Evolutionary conservation across 2,329 filamentous ascomycete species (phyloP), one percentile per base, ranked within the genome.

Genomic region (Fusarium duplospermum): DNA sequence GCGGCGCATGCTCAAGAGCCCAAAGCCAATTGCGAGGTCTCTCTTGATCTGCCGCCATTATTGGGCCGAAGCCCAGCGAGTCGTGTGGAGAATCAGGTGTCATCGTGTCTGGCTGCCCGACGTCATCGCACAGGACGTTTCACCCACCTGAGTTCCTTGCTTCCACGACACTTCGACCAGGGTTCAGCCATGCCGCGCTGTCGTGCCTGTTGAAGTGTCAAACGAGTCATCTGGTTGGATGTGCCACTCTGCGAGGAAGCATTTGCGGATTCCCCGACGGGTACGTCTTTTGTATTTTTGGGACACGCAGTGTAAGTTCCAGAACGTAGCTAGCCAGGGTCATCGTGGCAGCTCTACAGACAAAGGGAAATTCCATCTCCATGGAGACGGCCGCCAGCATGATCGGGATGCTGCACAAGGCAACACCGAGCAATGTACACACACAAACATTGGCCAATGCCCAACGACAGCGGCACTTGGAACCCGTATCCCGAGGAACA

Each of bases 51-150:
- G 18, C 4, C 38, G 7, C 11, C 2, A 24, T 75, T 58, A 76
- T 75, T 77, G 73, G 75, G 9, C 40, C 40, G 59, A 61, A 61
- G 50, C 59, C 33, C 40, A 47, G 9, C 7, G 50, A 31, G 35
- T 67, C 35, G 6, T 61, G 70, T 45, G 74, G 65, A 20, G 57
- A 22, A 22, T 64, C 54, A 47, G 66, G 71, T 67, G 64, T 69
- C 62, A 27, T 64, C 47, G 58, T 50, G 47, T 64, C 36, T 72
- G 54, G 64, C 27, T 67, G 36, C 57, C 20, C 69, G 69, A 78
- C 77, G 77, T 78, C 77, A 78, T 78, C 54, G 69, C 54, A 70
- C 77, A 78, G 72, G 58, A 22, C 31, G 45, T 62, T 52, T 54
- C 61, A 66, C 56, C 13, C 31, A 33, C 59, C 38, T 35, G 38